Percentiles rank a stretch among this genome's conserved stretches.
phyloP scores from a whole-genome alignment of 176 grass and related monocot species.

The Avena eriantha region DNA sequence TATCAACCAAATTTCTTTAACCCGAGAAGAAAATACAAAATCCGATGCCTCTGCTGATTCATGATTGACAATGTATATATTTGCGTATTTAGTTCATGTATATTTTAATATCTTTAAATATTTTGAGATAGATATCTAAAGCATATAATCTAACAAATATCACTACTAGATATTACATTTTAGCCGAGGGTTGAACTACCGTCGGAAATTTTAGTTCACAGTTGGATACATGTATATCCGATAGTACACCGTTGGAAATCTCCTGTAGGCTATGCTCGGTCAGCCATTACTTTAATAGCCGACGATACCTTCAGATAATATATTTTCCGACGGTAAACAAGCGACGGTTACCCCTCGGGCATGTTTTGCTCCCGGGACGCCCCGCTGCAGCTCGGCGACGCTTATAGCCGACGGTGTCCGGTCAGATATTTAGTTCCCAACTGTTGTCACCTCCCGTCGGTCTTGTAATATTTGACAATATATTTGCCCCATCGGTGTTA shows the following conservation, averaged over 20 bases:
- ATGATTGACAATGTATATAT: no score
- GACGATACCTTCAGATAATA: background rate
- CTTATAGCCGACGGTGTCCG: background rate
- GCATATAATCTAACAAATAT: no score
- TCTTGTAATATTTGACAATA: background rate
- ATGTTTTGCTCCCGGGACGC: background rate
- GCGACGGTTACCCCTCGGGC: background rate
- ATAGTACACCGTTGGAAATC: background rate
- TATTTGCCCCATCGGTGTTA: background rate
- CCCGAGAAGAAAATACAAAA: no score
- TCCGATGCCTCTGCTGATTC: no score
- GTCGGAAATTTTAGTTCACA: background rate
- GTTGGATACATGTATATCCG: background rate
- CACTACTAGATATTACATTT: background rate
- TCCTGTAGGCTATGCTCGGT: background rate
- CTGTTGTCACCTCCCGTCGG: background rate
- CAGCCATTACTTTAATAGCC: background rate
- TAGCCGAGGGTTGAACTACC: background rate
- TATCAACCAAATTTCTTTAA: no score
- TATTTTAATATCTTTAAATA: no score
- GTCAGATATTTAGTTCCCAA: background rate
- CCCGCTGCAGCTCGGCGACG: background rate
- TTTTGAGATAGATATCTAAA: no score
- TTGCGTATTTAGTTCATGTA: no score
- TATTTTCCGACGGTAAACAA: background rate